Evolutionary conservation across 2,329 filamentous ascomycete species (phyloP).

Genomic region (Alternaria panax): DNA sequence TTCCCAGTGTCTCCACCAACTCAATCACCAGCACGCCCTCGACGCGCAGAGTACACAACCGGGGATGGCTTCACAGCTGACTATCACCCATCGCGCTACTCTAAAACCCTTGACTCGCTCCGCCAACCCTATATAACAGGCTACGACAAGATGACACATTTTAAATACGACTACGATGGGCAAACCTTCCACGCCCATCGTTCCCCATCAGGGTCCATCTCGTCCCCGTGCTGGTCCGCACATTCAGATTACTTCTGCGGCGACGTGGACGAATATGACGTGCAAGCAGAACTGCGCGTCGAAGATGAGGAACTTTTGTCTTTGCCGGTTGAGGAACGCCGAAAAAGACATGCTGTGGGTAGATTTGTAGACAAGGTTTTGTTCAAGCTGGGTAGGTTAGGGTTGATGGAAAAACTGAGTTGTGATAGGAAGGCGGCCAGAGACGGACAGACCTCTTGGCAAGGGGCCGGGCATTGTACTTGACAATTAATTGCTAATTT

Average conservation of each 20-base stretch:
- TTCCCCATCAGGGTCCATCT: background rate
- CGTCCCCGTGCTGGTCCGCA: background rate
- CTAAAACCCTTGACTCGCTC: background rate
- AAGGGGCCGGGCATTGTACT: background rate
- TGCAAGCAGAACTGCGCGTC: background rate
- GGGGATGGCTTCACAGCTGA: background rate
- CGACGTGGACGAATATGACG: constrained; percentile 13
- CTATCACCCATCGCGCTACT: background rate
- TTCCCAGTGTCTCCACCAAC: background rate
- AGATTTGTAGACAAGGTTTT: constrained; percentile 22
- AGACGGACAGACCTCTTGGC: background rate
- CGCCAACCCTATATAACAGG: constrained; percentile 8
- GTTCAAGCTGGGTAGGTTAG: constrained; percentile 15
- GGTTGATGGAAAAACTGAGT: constrained; percentile 16
- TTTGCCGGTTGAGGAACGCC: background rate
- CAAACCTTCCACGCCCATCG: constrained; percentile 23
- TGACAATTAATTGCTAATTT: background rate
- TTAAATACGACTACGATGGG: constrained; percentile 29
- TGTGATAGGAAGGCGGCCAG: background rate
- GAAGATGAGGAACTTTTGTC: background rate
- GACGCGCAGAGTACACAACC: background rate
- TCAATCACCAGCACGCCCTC: background rate
- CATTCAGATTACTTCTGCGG: constrained; percentile 18
- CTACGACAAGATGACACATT: constrained; percentile 17
- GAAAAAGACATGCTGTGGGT: constrained; percentile 7